A percentile compares a stretch with the other conserved stretches of the same genome.
Evolutionary conservation across 1,139 yeast species (phyloP).

Genomic region (Sugiyamaella grinbergsii): DNA sequence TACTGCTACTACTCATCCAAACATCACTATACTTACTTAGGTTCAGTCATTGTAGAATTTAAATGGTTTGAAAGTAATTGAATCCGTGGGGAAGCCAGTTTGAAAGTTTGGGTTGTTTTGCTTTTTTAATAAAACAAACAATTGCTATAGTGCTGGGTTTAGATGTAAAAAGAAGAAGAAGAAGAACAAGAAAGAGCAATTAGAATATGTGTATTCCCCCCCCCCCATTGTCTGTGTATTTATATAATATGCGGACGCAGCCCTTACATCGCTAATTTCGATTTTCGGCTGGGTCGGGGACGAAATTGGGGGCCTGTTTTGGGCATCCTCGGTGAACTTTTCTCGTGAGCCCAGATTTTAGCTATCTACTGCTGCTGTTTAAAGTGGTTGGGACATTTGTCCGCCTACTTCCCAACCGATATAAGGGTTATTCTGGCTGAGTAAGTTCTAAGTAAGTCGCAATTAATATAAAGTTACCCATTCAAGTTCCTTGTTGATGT

Average conservation of each 20-base stretch:
- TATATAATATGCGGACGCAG: neutral
- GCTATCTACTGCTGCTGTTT: too few species aligned
- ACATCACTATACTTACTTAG: slow-evolving; percentile 12
- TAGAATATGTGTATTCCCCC: too few species aligned
- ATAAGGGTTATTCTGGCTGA: slow-evolving; percentile 4
- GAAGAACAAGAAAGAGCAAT: neutral
- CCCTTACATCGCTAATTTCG: slow-evolving; percentile 4
- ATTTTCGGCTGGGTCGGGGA: slow-evolving; percentile 1
- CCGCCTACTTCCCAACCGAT: neutral
- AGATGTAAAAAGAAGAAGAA: neutral
- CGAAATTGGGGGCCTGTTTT: neutral
- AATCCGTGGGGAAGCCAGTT: slow-evolving; percentile 17
- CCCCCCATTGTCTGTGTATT: slow-evolving; percentile 2
- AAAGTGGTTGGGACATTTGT: slow-evolving; percentile 4
- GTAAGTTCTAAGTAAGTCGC: neutral
- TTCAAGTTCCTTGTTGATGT: neutral
- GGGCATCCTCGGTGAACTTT: neutral
- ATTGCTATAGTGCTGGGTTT: too few species aligned
- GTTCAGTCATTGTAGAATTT: slow-evolving; percentile 15
- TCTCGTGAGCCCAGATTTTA: too few species aligned
- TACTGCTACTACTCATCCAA: too few species aligned
- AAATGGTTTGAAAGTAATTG: slow-evolving; percentile 14
- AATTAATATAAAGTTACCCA: too few species aligned
- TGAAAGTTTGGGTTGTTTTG: neutral
- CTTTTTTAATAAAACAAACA: neutral